phyloP scores from a whole-genome alignment of 2,329 filamentous ascomycete species.

The Aureobasidium musti region DNA sequence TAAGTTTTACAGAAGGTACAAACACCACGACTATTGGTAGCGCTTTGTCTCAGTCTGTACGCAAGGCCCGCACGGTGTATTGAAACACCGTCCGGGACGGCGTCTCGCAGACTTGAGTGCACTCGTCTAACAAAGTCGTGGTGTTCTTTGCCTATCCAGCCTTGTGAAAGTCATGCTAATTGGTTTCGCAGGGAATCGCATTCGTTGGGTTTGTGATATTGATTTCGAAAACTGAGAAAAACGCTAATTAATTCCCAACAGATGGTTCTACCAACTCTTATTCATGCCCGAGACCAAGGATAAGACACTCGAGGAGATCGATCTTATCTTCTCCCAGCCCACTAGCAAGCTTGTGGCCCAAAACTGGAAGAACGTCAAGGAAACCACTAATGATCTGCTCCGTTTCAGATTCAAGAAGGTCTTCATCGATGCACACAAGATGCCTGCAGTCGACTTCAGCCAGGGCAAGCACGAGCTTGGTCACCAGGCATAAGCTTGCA shows the following conservation, averaged over 20 bases:
- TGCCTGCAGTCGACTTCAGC: conserved; percentile 14
- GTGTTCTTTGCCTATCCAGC: no score
- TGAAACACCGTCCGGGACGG: no score
- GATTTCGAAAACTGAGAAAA: conserved; percentile 39
- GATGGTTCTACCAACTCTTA: conserved; percentile 65
- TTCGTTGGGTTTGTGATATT: conserved; percentile 48
- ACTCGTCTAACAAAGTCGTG: no score
- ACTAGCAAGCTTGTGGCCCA: conserved; percentile 63
- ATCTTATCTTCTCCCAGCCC: conserved; percentile 65
- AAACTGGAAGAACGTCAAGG: conserved; percentile 54
- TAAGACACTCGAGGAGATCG: conserved; percentile 69
- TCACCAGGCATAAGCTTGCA: conserved; percentile 4
- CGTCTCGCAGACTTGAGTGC: no score
- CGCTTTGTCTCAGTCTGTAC: no score
- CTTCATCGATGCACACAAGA: conserved; percentile 42
- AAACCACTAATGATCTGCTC: conserved; percentile 50
- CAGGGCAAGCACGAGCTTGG: conserved; percentile 19
- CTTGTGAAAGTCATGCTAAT: no score
- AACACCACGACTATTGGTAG: no score
- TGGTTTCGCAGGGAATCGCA: no score
- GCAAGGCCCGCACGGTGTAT: no score
- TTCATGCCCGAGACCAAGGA: conserved; percentile 79
- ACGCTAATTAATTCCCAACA: neutral
- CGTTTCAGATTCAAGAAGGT: conserved; percentile 52
- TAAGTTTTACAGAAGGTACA: no score